Conservation (phyloP, 1,139 yeast species). For the Nematodospora anomalae region DNA sequence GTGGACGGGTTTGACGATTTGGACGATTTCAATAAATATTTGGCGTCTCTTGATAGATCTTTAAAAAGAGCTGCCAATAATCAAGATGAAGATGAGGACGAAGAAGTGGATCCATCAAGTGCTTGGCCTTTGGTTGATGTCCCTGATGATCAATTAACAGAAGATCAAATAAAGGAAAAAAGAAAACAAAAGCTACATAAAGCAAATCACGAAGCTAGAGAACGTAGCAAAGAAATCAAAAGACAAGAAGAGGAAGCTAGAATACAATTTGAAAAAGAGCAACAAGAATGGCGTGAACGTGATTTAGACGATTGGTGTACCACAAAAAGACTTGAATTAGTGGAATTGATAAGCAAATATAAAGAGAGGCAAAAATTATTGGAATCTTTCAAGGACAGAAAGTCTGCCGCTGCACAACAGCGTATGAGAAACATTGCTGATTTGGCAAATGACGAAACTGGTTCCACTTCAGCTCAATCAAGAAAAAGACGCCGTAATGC, state of each 20-base stretch:
- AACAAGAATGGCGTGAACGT: constrained; percentile 72
- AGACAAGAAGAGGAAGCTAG: constrained; percentile 51
- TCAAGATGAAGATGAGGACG: constrained; percentile 42
- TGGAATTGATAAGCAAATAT: constrained; percentile 53
- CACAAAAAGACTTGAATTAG: constrained; percentile 63
- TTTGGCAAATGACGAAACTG: constrained; percentile 71
- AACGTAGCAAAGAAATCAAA: constrained; percentile 79
- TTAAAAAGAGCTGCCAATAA: constrained; percentile 68
- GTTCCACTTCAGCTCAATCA: constrained; percentile 37
- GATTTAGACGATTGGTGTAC: constrained; percentile 82
- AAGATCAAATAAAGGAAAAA: constrained; percentile 83
- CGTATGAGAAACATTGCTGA: constrained; percentile 91
- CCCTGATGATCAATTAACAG: constrained; percentile 79
- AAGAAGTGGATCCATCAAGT: constrained; percentile 49
- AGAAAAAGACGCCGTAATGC: constrained; percentile 54
- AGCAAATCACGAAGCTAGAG: constrained; percentile 87
- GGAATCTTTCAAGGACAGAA: constrained; percentile 82
- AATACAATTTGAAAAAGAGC: constrained; percentile 56
- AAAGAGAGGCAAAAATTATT: constrained; percentile 70
- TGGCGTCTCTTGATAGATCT: constrained; percentile 65
- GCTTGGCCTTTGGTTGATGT: constrained; percentile 77
- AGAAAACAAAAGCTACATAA: constrained; percentile 78
- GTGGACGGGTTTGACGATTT: constrained; percentile 80
- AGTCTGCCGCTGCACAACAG: constrained; percentile 87
- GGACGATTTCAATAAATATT: constrained; percentile 67